phyloP scores from a whole-genome alignment of 1,284 basidiomycete species.

The Sanghuangporus baumii region DNA sequence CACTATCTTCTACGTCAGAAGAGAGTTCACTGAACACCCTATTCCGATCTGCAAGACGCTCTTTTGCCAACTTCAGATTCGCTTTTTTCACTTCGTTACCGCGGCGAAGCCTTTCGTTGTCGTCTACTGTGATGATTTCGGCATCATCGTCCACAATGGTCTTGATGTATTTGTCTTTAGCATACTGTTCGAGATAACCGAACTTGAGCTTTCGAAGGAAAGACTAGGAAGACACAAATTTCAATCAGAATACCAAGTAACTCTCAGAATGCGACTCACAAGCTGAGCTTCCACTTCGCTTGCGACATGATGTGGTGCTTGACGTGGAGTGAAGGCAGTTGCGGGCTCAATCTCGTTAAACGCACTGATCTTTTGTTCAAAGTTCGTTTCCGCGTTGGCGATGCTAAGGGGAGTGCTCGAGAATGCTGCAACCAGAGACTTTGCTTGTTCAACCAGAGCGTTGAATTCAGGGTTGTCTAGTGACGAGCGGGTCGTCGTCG shows the following conservation, averaged over 20 bases:
- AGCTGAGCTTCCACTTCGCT: slow-evolving; percentile 43
- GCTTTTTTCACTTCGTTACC: slow-evolving; percentile 69
- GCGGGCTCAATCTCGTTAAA: slow-evolving; percentile 17
- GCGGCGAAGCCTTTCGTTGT: slow-evolving; percentile 59
- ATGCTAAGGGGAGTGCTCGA: slow-evolving; percentile 23
- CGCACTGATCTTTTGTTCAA: slow-evolving; percentile 20
- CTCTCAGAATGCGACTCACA: slow-evolving; percentile 28
- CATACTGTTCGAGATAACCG: slow-evolving; percentile 81
- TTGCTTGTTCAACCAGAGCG: slow-evolving; percentile 22
- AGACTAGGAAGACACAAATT: slow-evolving; percentile 36
- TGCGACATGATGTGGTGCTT: slow-evolving; percentile 42
- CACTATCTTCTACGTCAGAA: slow-evolving; percentile 62
- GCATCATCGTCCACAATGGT: slow-evolving; percentile 80
- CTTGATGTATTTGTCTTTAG: slow-evolving; percentile 80
- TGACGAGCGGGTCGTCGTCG: not conserved
- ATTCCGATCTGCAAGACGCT: slow-evolving; percentile 53
- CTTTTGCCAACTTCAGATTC: slow-evolving; percentile 58
- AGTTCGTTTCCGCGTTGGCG: slow-evolving; percentile 22
- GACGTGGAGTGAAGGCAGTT: slow-evolving; percentile 22
- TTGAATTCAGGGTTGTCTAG: slow-evolving; percentile 9
- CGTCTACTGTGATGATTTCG: slow-evolving; percentile 64
- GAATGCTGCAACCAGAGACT: slow-evolving; percentile 21
- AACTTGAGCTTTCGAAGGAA: slow-evolving; percentile 82
- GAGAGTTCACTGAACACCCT: slow-evolving; percentile 55
- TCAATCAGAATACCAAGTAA: not conserved